phyloP scores from a whole-genome alignment of 2,329 filamentous ascomycete genomes.

The Penicillium italicum region DNA sequence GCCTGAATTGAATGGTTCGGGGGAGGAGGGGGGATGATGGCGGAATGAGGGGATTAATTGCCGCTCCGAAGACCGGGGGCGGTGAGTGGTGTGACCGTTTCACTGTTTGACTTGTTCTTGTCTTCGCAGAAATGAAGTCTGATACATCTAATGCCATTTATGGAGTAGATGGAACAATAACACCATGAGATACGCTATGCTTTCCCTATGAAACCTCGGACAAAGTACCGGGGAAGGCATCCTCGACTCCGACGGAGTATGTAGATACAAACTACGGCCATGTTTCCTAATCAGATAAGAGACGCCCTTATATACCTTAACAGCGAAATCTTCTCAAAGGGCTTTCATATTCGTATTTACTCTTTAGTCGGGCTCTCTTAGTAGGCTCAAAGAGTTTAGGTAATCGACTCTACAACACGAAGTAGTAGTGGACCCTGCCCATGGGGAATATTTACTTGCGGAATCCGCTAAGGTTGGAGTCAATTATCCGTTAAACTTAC shows the following conservation, averaged over 20 bases:
- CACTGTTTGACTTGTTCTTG: background rate
- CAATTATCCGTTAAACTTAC: slow-evolving; percentile 3
- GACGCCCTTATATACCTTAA: background rate
- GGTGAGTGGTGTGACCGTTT: background rate
- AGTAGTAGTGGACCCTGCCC: background rate
- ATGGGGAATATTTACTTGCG: background rate
- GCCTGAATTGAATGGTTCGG: background rate
- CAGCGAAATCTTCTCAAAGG: background rate
- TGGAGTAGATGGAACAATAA: too few relatives aligned
- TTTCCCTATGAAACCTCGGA: background rate
- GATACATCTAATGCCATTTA: too few relatives aligned
- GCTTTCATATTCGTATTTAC: background rate
- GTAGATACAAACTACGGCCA: background rate
- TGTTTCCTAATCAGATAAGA: background rate
- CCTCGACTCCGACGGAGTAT: background rate
- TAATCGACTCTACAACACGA: background rate
- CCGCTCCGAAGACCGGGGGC: slow-evolving; percentile 3
- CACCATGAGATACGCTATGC: background rate
- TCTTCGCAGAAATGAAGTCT: background rate
- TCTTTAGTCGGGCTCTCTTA: background rate
- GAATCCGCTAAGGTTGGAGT: background rate
- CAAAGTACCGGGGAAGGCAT: background rate
- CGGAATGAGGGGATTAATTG: slow-evolving; percentile 9
- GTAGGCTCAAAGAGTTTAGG: background rate
- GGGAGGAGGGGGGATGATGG: slow-evolving; percentile 28